A percentile compares a stretch with the other conserved stretches of the same genome.
These are phyloP conservation scores for Blakeslea trispora DNA, from an alignment of 371 early-diverging fungal species.

Conservation along the genomic window DNA sequence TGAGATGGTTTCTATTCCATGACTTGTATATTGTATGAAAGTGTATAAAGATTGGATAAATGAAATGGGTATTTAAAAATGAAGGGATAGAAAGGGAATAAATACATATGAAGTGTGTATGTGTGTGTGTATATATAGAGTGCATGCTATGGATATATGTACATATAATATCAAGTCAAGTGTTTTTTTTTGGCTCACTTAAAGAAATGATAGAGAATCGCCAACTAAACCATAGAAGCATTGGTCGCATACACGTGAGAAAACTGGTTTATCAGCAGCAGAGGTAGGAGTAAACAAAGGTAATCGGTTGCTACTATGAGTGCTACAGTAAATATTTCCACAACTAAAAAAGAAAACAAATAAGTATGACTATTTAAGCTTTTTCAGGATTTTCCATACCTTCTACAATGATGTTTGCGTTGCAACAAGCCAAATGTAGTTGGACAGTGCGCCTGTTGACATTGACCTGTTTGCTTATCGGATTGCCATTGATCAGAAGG, in stretches of 20 bases:
- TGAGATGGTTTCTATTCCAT: no score
- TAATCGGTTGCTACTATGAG: conserved; percentile 28
- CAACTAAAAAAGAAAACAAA: conserved; percentile 25
- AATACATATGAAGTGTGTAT: no score
- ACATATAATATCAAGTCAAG: not conserved
- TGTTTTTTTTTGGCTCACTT: no score
- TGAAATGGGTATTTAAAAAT: no score
- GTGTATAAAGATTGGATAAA: no score
- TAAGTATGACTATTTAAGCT: not conserved
- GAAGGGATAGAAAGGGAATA: no score
- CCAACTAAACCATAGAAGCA: conserved; percentile 21
- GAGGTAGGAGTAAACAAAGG: conserved; percentile 21
- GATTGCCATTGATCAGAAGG: conserved; percentile 18
- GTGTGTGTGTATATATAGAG: not conserved
- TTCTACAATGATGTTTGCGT: conserved; percentile 31
- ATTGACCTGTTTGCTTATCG: conserved; percentile 11
- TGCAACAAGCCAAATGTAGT: conserved; percentile 18
- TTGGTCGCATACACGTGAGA: conserved; percentile 24
- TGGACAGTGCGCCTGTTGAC: not conserved
- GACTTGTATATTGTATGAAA: no score
- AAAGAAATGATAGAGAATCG: not conserved
- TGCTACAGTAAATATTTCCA: conserved; percentile 27
- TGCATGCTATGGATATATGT: not conserved
- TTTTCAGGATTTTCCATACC: conserved; percentile 7
- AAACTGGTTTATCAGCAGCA: conserved; percentile 8